Conservation (phyloP, 164 flowering plant genomes). For the Sedum album region DNA sequence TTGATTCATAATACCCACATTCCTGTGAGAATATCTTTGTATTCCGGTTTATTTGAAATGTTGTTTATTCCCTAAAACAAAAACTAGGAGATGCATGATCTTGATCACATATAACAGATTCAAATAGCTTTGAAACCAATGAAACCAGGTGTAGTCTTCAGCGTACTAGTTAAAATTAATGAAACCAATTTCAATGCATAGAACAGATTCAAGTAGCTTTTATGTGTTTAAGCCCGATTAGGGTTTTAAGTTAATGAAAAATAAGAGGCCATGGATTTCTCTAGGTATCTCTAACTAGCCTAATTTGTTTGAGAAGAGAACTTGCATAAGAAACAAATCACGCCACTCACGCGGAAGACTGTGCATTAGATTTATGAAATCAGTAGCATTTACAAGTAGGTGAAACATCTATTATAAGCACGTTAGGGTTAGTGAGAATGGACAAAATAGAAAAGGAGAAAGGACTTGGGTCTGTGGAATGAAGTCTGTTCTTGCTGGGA, state of each 20-base stretch:
- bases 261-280: too few relatives aligned
- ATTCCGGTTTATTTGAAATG: neutral
- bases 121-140: too few relatives aligned
- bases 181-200: neutral
- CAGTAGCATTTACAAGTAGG: too few relatives aligned
- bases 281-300: too few relatives aligned
- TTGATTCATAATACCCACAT: neutral
- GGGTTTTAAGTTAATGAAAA: too few relatives aligned
- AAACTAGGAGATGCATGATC: too few relatives aligned
- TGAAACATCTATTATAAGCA: neutral
- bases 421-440: neutral
- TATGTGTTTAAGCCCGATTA: neutral
- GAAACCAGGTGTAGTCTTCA: neutral
- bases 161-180: neutral
- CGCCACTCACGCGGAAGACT: neutral
- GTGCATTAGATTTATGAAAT: too few relatives aligned
- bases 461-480: neutral
- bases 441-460: slow-evolving; percentile 2
- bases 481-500: neutral
- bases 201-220: neutral
- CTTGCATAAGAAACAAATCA: too few relatives aligned
- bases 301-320: too few relatives aligned
- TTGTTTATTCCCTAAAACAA: too few relatives aligned
- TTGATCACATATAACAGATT: too few relatives aligned
- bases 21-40: neutral